Conservation (phyloP, 495 filamentous ascomycete genomes). For the Bacidia gigantensis region DNA sequence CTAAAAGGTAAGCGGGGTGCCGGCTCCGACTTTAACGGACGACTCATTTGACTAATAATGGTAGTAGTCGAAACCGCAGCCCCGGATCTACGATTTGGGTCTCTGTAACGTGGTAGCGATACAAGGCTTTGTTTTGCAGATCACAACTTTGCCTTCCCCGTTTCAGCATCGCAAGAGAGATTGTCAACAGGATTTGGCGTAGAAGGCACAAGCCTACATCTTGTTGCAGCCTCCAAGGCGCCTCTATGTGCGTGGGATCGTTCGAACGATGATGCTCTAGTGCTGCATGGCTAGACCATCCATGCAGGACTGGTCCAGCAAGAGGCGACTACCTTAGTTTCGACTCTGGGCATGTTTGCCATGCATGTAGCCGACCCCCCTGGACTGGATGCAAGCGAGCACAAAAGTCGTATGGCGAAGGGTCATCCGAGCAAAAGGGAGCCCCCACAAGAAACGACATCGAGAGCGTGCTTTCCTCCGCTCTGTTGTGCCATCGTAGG, state of each 20-base stretch:
- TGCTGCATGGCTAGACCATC: background rate
- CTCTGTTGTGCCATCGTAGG: background rate
- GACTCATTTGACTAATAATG: background rate
- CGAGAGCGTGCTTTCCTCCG: background rate
- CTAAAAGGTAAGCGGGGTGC: background rate
- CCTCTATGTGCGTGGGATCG: background rate
- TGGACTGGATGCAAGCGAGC: background rate
- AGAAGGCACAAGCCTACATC: too few relatives aligned
- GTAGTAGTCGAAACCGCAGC: too few relatives aligned
- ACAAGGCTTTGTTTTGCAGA: background rate
- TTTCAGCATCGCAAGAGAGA: background rate
- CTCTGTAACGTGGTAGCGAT: background rate
- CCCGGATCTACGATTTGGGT: background rate
- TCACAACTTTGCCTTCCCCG: background rate
- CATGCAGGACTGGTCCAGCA: too few relatives aligned
- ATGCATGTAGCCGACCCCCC: too few relatives aligned
- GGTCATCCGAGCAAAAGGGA: background rate
- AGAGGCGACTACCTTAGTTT: too few relatives aligned
- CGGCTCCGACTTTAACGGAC: background rate
- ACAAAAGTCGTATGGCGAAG: background rate
- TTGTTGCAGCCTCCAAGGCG: background rate
- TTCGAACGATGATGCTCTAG: too few relatives aligned
- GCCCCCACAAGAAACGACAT: background rate
- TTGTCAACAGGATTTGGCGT: background rate
- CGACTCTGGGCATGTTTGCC: too few relatives aligned